Evolutionary conservation across 257 asterid genomes (phyloP).

Genomic region (Nicotiana otophora): DNA sequence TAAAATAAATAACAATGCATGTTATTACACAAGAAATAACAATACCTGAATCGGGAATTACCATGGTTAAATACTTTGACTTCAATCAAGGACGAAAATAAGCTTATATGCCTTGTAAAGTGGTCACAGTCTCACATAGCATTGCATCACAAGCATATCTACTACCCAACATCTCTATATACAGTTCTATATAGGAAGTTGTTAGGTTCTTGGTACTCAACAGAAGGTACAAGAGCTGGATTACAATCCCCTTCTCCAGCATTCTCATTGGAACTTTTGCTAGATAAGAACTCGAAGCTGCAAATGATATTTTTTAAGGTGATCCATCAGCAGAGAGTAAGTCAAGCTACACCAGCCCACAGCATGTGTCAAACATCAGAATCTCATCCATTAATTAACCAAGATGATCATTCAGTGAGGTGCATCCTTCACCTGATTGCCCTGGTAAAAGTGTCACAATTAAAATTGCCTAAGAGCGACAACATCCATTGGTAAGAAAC

Average conservation of each 20-base stretch:
- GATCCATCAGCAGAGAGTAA: background rate
- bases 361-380: background rate
- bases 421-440: constrained; percentile 96
- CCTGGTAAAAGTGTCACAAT: constrained; percentile 39
- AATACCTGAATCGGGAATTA: no score
- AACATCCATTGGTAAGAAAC: background rate
- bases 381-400: constrained; percentile 46
- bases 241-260: background rate
- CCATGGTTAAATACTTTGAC: background rate
- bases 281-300: background rate
- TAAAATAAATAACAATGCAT: no score
- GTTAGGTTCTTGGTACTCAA: background rate
- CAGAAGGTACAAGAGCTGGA: background rate
- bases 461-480: background rate
- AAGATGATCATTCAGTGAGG: constrained; percentile 75
- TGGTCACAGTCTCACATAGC: background rate
- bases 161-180: background rate
- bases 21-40: no score
- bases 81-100: background rate
- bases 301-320: background rate
- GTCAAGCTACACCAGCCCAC: background rate
- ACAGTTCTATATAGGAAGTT: background rate
- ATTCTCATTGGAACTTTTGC: background rate
- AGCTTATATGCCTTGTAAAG: background rate
- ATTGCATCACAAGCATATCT: background rate